A percentile compares a stretch with the other conserved stretches of the same genome.
Evolutionary conservation across 352 stramenopile genomes (phyloP).

Genomic region (Paralagenidium karlingii): DNA sequence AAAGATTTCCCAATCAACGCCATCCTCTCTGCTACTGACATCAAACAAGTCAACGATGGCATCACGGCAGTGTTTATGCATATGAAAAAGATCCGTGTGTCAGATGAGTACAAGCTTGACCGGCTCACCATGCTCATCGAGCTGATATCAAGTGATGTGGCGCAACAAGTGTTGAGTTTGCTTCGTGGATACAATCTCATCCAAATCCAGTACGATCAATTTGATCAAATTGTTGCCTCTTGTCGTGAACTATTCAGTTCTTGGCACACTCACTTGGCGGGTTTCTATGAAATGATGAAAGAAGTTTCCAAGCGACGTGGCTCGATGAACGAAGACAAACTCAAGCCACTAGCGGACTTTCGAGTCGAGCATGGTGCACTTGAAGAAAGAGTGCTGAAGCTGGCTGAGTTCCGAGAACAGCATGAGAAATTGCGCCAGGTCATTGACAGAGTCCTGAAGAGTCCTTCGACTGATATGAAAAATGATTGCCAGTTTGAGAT

Average conservation of each 20-base stretch:
- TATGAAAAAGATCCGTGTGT: slow-evolving; percentile 84
- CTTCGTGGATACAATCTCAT: slow-evolving; percentile 75
- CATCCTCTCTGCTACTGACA: slow-evolving; percentile 82
- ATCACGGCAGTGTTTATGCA: slow-evolving; percentile 78
- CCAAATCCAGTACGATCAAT: slow-evolving; percentile 74
- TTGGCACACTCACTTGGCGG: slow-evolving; percentile 70
- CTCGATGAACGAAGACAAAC: slow-evolving; percentile 72
- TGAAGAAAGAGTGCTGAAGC: slow-evolving; percentile 76
- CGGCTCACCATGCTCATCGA: slow-evolving; percentile 71
- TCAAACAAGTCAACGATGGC: slow-evolving; percentile 70
- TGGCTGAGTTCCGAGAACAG: slow-evolving; percentile 85
- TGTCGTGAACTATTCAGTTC: slow-evolving; percentile 80
- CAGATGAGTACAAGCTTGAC: slow-evolving; percentile 80
- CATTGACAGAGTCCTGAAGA: slow-evolving; percentile 75
- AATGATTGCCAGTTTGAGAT: slow-evolving; percentile 37
- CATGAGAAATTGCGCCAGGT: slow-evolving; percentile 85
- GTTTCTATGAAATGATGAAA: slow-evolving; percentile 80
- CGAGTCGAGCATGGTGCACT: slow-evolving; percentile 79
- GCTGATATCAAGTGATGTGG: slow-evolving; percentile 79
- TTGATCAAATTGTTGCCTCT: slow-evolving; percentile 55
- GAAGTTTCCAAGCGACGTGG: slow-evolving; percentile 78
- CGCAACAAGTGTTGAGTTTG: slow-evolving; percentile 68
- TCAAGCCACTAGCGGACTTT: slow-evolving; percentile 62
- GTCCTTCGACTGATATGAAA: slow-evolving; percentile 21
- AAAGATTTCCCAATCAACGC: slow-evolving; percentile 89